phyloP scores from a whole-genome alignment of 1,284 basidiomycete genomes.

The Papiliotrema nemorosa region DNA sequence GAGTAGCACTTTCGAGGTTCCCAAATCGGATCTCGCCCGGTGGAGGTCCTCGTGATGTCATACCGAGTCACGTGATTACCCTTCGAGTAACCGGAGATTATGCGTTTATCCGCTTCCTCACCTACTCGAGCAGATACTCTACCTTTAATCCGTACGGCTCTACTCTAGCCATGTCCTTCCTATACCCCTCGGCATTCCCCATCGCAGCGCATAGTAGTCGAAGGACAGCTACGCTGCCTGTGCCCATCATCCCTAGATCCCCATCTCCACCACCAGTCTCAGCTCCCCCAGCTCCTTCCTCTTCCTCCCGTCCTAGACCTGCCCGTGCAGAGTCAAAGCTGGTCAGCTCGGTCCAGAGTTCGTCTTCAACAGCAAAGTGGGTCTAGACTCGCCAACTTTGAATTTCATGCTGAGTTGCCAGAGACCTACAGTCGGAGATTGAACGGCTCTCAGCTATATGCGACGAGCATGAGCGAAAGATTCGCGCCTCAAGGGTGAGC shows the following conservation, averaged over 20 bases:
- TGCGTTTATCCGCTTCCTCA: neutral
- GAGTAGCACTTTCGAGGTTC: too few relatives aligned
- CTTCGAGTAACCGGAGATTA: neutral
- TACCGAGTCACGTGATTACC: too few relatives aligned
- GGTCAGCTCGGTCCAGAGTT: neutral
- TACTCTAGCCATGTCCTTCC: neutral
- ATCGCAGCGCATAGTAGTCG: neutral
- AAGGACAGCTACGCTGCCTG: neutral
- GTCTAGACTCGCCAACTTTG: neutral
- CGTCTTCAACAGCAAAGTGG: neutral
- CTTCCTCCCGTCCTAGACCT: neutral
- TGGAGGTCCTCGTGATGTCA: too few relatives aligned
- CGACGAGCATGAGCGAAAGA: conserved; percentile 39
- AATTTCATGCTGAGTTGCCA: conserved; percentile 7
- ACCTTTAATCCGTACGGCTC: too few relatives aligned
- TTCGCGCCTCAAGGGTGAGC: conserved; percentile 34
- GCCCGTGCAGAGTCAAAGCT: neutral
- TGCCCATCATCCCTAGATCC: neutral
- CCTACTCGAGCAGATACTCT: too few relatives aligned
- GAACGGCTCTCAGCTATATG: conserved; percentile 30
- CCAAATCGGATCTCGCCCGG: too few relatives aligned
- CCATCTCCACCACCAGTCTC: conserved; percentile 6
- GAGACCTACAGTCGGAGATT: conserved; percentile 36
- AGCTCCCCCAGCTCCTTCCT: conserved; percentile 4
- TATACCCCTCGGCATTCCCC: neutral